Evolutionary conservation across 495 filamentous ascomycete species (phyloP).

Genomic region (Aspergillus indologenus): DNA sequence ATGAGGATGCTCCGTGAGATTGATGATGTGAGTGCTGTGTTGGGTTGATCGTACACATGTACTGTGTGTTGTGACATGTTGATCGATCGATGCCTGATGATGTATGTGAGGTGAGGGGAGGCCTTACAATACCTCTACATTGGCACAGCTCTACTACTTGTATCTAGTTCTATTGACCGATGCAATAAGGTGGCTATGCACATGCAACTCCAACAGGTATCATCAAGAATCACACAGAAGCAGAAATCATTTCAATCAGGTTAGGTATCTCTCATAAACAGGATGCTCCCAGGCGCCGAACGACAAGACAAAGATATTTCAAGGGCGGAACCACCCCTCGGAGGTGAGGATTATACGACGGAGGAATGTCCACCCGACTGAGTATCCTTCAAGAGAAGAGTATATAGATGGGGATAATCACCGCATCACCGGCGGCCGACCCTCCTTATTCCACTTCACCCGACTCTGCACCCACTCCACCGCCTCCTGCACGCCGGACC

Average conservation of each 20-base stretch:
- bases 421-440: slow-evolving; percentile 86
- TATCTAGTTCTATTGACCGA: no score
- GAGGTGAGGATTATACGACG: background rate
- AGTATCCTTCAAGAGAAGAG: background rate
- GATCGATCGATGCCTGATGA: background rate
- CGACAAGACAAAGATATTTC: background rate
- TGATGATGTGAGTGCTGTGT: no score
- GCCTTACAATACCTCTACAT: no score
- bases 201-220: no score
- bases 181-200: no score
- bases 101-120: background rate
- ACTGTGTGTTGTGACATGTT: background rate
- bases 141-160: no score
- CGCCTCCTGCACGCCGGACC: slow-evolving; percentile 87
- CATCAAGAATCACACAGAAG: no score
- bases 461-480: slow-evolving; percentile 91
- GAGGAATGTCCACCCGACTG: no score
- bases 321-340: background rate
- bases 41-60: no score
- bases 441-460: slow-evolving; percentile 95
- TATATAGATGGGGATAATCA: slow-evolving; percentile 44
- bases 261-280: background rate
- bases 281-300: background rate
- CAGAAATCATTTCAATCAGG: no score
- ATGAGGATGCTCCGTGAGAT: no score